These are phyloP conservation scores for Cladosporium austrohemisphaericum DNA, from an alignment of 2,329 filamentous ascomycete species.

Conservation along the genomic window DNA sequence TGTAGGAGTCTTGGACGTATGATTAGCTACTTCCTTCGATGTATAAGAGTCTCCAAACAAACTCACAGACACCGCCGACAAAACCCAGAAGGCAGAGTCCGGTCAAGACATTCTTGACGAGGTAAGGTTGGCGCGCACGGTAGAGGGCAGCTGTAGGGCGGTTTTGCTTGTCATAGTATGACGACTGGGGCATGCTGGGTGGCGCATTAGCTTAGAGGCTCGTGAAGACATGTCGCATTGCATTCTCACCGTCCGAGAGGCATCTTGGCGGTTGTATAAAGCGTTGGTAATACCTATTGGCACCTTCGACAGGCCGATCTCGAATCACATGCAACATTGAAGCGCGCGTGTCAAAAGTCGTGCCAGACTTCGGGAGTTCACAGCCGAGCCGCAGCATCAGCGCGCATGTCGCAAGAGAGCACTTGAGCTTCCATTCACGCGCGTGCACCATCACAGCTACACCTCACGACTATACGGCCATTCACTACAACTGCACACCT, in stretches of 20 bases:
- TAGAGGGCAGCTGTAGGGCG: constrained; percentile 84
- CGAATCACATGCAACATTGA: neutral
- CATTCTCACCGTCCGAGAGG: constrained; percentile 22
- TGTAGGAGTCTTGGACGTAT: constrained; percentile 58
- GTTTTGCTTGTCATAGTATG: constrained; percentile 88
- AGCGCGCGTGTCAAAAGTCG: neutral
- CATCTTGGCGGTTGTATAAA: constrained; percentile 18
- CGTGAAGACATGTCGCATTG: neutral
- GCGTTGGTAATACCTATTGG: neutral
- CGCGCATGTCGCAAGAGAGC: neutral
- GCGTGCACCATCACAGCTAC: constrained; percentile 4
- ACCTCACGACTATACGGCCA: neutral
- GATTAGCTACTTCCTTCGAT: constrained; percentile 12
- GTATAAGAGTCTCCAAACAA: neutral
- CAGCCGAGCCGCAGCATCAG: constrained; percentile 6
- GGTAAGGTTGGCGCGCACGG: constrained; percentile 84
- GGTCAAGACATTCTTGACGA: constrained; percentile 82
- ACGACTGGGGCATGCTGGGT: constrained; percentile 60
- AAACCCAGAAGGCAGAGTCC: constrained; percentile 72
- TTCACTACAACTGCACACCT: neutral
- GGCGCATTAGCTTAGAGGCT: constrained; percentile 19
- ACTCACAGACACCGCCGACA: constrained; percentile 83
- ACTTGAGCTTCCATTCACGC: constrained; percentile 14
- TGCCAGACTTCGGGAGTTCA: neutral
- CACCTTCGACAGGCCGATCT: neutral